Evolutionary conservation across 345 rosid genomes (phyloP).

Genomic region (Erucastrum elatum): DNA sequence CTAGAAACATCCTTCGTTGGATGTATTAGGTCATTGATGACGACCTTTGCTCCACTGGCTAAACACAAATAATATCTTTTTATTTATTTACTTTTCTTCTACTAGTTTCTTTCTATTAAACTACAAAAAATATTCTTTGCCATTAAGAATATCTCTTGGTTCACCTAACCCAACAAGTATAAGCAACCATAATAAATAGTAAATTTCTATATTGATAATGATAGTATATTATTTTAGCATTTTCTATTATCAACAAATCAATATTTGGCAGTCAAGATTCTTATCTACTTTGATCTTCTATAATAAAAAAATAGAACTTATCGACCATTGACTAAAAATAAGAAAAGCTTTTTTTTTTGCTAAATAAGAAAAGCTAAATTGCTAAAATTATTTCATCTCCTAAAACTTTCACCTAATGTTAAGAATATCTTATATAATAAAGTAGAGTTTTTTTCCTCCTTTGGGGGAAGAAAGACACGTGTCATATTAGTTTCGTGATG

Average conservation of each 20-base stretch:
- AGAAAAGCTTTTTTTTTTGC: not conserved
- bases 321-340: constrained; percentile 20
- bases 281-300: not conserved
- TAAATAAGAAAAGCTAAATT: not conserved
- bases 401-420: not conserved
- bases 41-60: constrained; percentile 13
- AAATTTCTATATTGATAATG: not conserved
- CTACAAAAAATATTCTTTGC: constrained; percentile 9
- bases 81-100: not conserved
- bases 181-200: constrained; percentile 1
- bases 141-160: constrained; percentile 15
- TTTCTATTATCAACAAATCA: not conserved
- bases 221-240: not conserved
- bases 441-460: too few relatives aligned
- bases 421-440: not conserved
- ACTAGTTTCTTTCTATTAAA: not conserved
- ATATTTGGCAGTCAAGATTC: not conserved
- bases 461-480: too few relatives aligned
- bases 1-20: constrained; percentile 16
- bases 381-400: not conserved
- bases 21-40: constrained; percentile 26
- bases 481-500: too few relatives aligned
- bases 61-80: not conserved
- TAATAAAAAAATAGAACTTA: not conserved
- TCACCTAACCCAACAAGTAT: constrained; percentile 16